Evolutionary conservation across 768 basidiomycete species (phyloP).

Genomic region (Suillus occidentalis): DNA sequence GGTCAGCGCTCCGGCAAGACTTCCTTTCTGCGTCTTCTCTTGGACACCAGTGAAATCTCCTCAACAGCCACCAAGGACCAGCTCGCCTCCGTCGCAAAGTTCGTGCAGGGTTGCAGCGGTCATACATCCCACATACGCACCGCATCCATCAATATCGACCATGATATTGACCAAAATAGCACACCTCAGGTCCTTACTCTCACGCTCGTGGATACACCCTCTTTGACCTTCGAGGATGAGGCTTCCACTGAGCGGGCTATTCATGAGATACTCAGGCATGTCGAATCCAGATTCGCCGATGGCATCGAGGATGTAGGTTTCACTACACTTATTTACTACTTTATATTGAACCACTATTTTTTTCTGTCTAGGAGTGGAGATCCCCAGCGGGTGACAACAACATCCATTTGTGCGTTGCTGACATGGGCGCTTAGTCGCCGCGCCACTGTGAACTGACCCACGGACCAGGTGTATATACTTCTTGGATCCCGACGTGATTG

Average conservation of each 20-base stretch:
- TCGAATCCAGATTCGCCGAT: conserved; percentile 73
- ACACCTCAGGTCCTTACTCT: conserved; percentile 55
- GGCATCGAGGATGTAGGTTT: conserved; percentile 74
- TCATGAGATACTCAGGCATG: conserved; percentile 64
- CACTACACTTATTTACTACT: conserved; percentile 21
- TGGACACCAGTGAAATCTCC: conserved; percentile 76
- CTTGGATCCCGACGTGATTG: conserved; percentile 79
- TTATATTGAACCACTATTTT: conserved; percentile 21
- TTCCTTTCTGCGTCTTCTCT: conserved; percentile 79
- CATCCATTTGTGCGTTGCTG: conserved; percentile 68
- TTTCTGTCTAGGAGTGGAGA: conserved; percentile 60
- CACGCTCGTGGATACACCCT: conserved; percentile 80
- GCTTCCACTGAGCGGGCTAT: conserved; percentile 61
- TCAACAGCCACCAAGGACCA: conserved; percentile 66
- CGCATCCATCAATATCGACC: conserved; percentile 70
- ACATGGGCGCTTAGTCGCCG: conserved; percentile 31
- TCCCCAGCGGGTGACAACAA: conserved; percentile 71
- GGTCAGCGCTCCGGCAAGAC: conserved; percentile 85
- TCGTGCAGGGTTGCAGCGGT: conserved; percentile 71
- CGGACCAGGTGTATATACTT: conserved; percentile 77
- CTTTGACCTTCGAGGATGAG: conserved; percentile 73
- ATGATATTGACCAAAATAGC: conserved; percentile 49
- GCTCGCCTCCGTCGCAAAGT: conserved; percentile 77
- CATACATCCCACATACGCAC: conserved; percentile 74
- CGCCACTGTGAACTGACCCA: conserved; percentile 20